These are phyloP conservation scores for Coniosporium tulheliwenetii DNA, from an alignment of 2,329 filamentous ascomycete genomes.

Conservation along the genomic window DNA sequence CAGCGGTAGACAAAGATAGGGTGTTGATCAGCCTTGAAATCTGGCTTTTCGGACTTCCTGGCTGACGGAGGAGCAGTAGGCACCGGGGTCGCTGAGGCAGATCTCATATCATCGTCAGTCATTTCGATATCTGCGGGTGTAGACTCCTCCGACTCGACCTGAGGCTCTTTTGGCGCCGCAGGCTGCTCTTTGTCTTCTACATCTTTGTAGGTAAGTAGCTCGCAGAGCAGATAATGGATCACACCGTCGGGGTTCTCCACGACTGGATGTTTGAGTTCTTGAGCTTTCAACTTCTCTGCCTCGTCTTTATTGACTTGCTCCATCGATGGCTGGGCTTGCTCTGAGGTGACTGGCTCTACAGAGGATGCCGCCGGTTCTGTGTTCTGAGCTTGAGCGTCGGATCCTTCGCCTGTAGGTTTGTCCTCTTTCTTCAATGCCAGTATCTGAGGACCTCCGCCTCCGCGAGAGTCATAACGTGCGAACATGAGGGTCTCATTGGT, in stretches of 20 bases:
- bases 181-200: slow-evolving; percentile 68
- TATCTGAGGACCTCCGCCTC: slow-evolving; percentile 32
- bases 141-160: slow-evolving; percentile 12
- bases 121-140: slow-evolving; percentile 33
- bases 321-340: slow-evolving; percentile 24
- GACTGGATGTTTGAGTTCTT: slow-evolving; percentile 64
- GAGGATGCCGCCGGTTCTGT: background rate
- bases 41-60: slow-evolving; percentile 50
- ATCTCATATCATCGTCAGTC: slow-evolving; percentile 20
- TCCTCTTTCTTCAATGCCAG: slow-evolving; percentile 30
- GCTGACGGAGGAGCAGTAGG: slow-evolving; percentile 18
- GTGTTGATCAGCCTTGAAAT: slow-evolving; percentile 84
- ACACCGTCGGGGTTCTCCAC: slow-evolving; percentile 91
- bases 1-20: slow-evolving; percentile 94
- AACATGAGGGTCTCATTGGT: slow-evolving; percentile 75
- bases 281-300: slow-evolving; percentile 47
- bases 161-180: slow-evolving; percentile 15
- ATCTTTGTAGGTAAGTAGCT: slow-evolving; percentile 81
- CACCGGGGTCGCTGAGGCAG: slow-evolving; percentile 12
- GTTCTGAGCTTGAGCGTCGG: background rate
- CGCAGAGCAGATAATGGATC: slow-evolving; percentile 84
- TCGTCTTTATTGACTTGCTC: slow-evolving; percentile 5
- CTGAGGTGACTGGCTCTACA: slow-evolving; percentile 9
- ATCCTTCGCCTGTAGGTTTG: background rate
- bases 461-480: slow-evolving; percentile 40